These are phyloP conservation scores for Aplosporella prunicola DNA, from an alignment of 2,329 filamentous ascomycete species.

Conservation along the genomic window DNA sequence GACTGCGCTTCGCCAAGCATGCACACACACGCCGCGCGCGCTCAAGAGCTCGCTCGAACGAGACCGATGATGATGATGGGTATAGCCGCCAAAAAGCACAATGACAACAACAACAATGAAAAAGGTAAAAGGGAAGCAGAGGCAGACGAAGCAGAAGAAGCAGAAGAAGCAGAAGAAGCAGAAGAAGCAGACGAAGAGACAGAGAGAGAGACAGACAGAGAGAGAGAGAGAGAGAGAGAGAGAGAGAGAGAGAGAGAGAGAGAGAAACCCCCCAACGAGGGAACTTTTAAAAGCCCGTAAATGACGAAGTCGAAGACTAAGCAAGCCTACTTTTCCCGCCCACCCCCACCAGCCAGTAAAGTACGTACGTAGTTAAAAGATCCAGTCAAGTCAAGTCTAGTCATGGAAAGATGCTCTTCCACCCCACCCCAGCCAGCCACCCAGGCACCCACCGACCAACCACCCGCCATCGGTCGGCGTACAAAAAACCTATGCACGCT, in stretches of 20 bases:
- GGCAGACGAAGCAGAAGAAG: background rate
- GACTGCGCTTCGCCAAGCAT: constrained; percentile 9
- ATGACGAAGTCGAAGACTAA: too few species aligned
- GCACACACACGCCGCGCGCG: too few species aligned
- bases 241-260: background rate
- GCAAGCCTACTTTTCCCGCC: too few species aligned
- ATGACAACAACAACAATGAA: constrained; percentile 1
- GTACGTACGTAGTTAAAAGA: too few species aligned
- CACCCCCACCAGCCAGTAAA: too few species aligned
- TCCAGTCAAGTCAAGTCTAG: too few species aligned
- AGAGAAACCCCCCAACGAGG: background rate
- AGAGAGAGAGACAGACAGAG: constrained; percentile 1
- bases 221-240: background rate
- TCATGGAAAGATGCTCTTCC: too few species aligned
- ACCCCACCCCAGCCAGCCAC: too few species aligned
- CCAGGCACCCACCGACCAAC: background rate
- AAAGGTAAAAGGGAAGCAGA: background rate
- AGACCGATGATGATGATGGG: constrained; percentile 7
- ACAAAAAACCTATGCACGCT: constrained; percentile 4
- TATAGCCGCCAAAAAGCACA: constrained; percentile 10
- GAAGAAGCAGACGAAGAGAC: constrained; percentile 1
- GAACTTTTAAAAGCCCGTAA: too few species aligned
- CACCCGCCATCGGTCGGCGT: constrained; percentile 5
- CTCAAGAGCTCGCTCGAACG: constrained; percentile 3
- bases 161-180: constrained; percentile 2